phyloP scores from a whole-genome alignment of 2,329 filamentous ascomycete genomes.

The Colletotrichum sp. region DNA sequence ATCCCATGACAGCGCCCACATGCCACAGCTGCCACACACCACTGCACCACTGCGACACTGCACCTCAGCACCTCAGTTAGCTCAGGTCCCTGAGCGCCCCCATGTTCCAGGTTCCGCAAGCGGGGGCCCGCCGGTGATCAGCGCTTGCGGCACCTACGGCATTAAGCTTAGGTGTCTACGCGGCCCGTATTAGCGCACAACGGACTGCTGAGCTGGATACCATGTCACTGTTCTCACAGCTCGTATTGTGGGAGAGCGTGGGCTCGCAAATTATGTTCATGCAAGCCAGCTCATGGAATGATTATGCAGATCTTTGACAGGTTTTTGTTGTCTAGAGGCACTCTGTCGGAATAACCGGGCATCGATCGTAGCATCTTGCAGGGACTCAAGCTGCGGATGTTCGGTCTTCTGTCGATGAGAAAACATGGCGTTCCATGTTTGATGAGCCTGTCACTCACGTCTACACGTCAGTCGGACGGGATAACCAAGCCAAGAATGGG shows the following conservation, averaged over 20 bases:
- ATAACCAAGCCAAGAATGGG: background rate
- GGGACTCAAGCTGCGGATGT: background rate
- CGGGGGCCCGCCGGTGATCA: background rate
- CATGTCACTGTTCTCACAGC: background rate
- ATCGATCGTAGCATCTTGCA: background rate
- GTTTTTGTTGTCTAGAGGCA: background rate
- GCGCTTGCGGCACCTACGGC: background rate
- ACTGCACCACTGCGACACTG: background rate
- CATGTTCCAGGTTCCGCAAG: slow-evolving; percentile 8
- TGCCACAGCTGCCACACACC: background rate
- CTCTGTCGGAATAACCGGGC: background rate
- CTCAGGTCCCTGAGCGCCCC: background rate
- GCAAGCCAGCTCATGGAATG: background rate
- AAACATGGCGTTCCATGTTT: background rate
- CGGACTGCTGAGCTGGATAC: background rate
- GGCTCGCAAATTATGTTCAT: background rate
- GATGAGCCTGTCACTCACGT: background rate
- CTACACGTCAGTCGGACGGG: background rate
- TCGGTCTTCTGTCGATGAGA: background rate
- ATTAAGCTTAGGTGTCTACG: background rate
- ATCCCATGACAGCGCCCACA: background rate
- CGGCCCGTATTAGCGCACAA: background rate
- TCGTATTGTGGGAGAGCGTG: background rate
- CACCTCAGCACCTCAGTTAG: background rate
- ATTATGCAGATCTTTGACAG: background rate